A percentile compares a stretch with the other conserved stretches of the same genome.
phyloP scores from a whole-genome alignment of 73 alveolate genomes.

The Tetrahymena borealis region DNA sequence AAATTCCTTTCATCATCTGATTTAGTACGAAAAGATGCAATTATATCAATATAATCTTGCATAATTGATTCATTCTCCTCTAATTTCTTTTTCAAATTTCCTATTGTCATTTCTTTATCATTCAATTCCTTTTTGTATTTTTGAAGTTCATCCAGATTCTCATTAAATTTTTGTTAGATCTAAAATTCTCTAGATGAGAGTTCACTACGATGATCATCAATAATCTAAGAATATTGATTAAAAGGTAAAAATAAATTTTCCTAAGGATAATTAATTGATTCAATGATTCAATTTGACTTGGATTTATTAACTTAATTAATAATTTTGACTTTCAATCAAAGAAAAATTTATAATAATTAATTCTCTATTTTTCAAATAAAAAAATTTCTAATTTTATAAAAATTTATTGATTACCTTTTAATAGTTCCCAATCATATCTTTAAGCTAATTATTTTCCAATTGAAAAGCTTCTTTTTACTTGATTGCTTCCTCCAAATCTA shows the following conservation, averaged over 20 bases:
- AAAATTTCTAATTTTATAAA: neutral
- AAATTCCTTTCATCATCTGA: neutral
- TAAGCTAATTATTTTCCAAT: neutral
- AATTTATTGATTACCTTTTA: neutral
- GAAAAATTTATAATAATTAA: no score
- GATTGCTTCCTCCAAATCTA: neutral
- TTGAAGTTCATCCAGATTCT: neutral
- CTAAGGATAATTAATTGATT: no score
- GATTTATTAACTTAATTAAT: no score
- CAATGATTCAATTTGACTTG: no score
- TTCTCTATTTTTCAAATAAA: neutral
- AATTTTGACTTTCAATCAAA: no score
- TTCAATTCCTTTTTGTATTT: neutral
- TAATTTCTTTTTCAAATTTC: neutral
- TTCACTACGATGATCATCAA: neutral
- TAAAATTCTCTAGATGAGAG: no score
- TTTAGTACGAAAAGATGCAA: neutral
- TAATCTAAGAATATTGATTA: no score
- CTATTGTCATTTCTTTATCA: neutral
- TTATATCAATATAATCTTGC: neutral
- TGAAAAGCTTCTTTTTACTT: neutral
- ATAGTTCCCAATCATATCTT: neutral
- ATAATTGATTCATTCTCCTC: neutral
- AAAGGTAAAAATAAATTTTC: no score
- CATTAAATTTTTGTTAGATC: neutral